Conservation (phyloP, 1,139 yeast genomes). For the Zygoascus sp. region DNA sequence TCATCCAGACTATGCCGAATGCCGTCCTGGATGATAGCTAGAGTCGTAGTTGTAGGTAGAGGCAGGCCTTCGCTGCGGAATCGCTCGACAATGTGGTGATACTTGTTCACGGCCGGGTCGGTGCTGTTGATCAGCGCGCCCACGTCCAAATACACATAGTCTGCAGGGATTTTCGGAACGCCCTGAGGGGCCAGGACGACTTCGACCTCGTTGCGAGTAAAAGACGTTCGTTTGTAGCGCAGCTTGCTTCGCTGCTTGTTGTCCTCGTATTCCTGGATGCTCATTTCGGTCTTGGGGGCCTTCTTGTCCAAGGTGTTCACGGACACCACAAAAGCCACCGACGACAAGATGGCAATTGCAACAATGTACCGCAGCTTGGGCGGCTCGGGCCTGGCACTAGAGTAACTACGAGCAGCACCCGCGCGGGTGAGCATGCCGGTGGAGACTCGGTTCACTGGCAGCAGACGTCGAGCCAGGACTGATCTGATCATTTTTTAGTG, state of each 20-base stretch:
- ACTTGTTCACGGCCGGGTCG: conserved; percentile 45
- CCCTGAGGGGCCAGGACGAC: conserved; percentile 95
- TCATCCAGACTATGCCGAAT: conserved; percentile 38
- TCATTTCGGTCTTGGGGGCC: conserved; percentile 41
- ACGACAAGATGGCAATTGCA: conserved; percentile 31
- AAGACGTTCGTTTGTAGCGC: conserved; percentile 35
- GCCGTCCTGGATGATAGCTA: conserved; percentile 77
- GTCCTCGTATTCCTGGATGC: conserved; percentile 11
- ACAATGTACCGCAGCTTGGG: conserved; percentile 35
- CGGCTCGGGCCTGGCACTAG: conserved; percentile 23
- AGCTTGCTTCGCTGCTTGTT: conserved; percentile 1
- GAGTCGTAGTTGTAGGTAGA: conserved; percentile 93
- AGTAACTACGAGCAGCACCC: conserved; percentile 3
- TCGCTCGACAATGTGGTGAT: conserved; percentile 77
- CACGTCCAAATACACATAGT: conserved; percentile 79
- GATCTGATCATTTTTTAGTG: neutral
- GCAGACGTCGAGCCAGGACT: neutral
- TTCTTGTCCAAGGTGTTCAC: conserved; percentile 45
- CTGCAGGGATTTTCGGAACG: conserved; percentile 73
- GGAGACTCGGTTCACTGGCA: neutral
- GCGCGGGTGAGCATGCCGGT: too few relatives aligned
- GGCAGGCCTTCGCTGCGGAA: conserved; percentile 83
- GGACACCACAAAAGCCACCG: conserved; percentile 50
- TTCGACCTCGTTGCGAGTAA: conserved; percentile 58
- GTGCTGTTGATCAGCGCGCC: conserved; percentile 84